A percentile compares a stretch with the other conserved stretches of the same genome.
Conservation (phyloP, 2,329 filamentous ascomycete species). For the Eutypella sp. region DNA sequence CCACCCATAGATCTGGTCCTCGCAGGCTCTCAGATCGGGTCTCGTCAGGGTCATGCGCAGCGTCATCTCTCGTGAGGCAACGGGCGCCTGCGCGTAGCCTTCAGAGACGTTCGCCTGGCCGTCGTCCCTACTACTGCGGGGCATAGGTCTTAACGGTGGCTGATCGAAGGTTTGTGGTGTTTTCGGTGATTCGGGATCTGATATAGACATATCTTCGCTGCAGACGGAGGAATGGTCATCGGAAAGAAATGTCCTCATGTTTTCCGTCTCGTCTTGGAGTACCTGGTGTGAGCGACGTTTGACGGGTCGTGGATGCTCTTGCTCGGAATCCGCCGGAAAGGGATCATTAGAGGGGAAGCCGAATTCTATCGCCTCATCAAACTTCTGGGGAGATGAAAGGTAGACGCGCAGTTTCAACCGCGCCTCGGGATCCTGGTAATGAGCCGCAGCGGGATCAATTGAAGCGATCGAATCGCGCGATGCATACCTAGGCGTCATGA, state of each 20-base stretch:
- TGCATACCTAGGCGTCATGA: constrained; percentile 46
- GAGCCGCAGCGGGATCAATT: constrained; percentile 68
- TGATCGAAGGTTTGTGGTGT: constrained; percentile 48
- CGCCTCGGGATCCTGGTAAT: constrained; percentile 88
- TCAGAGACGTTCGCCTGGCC: constrained; percentile 28
- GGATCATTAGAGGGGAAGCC: constrained; percentile 70
- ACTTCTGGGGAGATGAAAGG: constrained; percentile 85
- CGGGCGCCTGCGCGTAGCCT: constrained; percentile 47
- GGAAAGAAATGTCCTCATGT: constrained; percentile 37
- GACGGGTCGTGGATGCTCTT: constrained; percentile 21
- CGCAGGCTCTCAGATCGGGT: constrained; percentile 74
- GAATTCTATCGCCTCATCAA: constrained; percentile 91
- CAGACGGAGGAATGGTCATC: constrained; percentile 52
- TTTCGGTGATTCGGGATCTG: constrained; percentile 55
- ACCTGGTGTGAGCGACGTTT: constrained; percentile 17
- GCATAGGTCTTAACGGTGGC: constrained; percentile 25
- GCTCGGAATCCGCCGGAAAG: constrained; percentile 27
- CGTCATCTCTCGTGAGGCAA: constrained; percentile 81
- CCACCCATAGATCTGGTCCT: constrained; percentile 69
- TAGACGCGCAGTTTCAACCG: constrained; percentile 81
- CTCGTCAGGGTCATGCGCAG: constrained; percentile 91
- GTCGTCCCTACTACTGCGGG: constrained; percentile 21
- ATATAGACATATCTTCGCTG: constrained; percentile 50
- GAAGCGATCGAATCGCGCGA: constrained; percentile 41
- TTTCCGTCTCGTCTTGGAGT: constrained; percentile 37